These are phyloP conservation scores for Boletellus ananiceps DNA, from an alignment of 768 basidiomycete species.

Conservation along the genomic window DNA sequence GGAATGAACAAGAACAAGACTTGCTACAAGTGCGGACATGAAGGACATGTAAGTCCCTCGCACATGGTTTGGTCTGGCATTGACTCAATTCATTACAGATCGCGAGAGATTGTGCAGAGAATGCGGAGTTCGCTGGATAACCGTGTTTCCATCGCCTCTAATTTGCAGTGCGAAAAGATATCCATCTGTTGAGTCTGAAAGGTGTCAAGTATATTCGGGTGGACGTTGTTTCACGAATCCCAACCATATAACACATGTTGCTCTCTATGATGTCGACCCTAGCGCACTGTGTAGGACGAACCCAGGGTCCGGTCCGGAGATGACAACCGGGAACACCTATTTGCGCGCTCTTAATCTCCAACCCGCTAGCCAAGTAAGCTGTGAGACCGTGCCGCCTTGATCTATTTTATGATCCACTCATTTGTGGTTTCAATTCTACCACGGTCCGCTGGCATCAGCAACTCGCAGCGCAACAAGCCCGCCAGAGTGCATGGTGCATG, in stretches of 20 bases:
- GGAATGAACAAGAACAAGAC: conserved; percentile 65
- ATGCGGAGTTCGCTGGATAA: conserved; percentile 47
- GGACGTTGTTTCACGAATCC: conserved; percentile 10
- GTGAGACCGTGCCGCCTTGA: neutral
- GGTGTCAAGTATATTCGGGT: conserved; percentile 12
- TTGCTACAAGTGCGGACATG: conserved; percentile 85
- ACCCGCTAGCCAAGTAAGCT: neutral
- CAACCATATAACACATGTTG: conserved; percentile 1
- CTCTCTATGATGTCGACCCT: neutral
- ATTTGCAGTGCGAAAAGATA: conserved; percentile 7
- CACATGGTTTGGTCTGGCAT: neutral
- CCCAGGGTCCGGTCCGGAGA: conserved; percentile 6
- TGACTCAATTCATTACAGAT: conserved; percentile 38
- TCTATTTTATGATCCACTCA: neutral
- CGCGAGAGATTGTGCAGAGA: conserved; percentile 62
- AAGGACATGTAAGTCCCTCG: conserved; percentile 68
- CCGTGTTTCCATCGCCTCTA: conserved; percentile 5
- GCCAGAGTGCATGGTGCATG: too few relatives aligned
- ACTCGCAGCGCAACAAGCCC: too few relatives aligned
- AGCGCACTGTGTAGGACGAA: neutral
- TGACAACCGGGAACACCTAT: conserved; percentile 14
- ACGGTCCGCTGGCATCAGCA: neutral
- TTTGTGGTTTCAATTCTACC: neutral
- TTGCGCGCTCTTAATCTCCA: neutral
- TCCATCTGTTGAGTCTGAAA: conserved; percentile 16